Conservation (phyloP, 768 basidiomycete species). For the Mycena epipterygia region DNA sequence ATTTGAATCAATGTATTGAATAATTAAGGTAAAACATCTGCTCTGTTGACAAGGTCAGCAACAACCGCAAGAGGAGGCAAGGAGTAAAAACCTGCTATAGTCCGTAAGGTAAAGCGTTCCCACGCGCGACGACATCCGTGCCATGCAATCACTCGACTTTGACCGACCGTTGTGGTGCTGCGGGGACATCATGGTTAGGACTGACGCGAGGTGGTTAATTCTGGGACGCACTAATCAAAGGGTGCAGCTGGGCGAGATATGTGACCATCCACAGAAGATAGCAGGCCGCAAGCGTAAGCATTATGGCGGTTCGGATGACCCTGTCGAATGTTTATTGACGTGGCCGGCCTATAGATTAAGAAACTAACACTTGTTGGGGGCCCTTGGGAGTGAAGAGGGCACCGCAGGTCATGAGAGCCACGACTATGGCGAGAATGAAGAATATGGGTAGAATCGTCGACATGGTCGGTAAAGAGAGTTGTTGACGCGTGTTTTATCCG, state of each 20-base stretch:
- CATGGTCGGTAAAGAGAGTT: constrained; percentile 57
- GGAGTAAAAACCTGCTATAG: constrained; percentile 16
- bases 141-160: constrained; percentile 10
- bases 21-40: constrained; percentile 31
- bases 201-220: neutral
- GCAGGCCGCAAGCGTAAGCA: constrained; percentile 85
- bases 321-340: constrained; percentile 55
- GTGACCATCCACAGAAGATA: constrained; percentile 98
- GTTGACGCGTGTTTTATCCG: neutral
- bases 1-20: constrained; percentile 23
- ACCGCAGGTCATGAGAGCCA: constrained; percentile 72
- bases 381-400: constrained; percentile 88
- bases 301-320: constrained; percentile 82
- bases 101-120: constrained; percentile 27
- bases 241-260: constrained; percentile 95
- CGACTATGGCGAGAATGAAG: constrained; percentile 73
- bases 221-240: constrained; percentile 80
- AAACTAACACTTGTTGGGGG: constrained; percentile 87
- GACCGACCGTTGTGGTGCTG: constrained; percentile 23
- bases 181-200: neutral
- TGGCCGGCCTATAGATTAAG: neutral
- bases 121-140: neutral
- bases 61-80: neutral
- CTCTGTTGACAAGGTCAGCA: constrained; percentile 7
- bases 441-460: constrained; percentile 78